These are phyloP conservation scores for Phialophora chinensis DNA, from an alignment of 2,329 filamentous ascomycete genomes.

Conservation along the genomic window DNA sequence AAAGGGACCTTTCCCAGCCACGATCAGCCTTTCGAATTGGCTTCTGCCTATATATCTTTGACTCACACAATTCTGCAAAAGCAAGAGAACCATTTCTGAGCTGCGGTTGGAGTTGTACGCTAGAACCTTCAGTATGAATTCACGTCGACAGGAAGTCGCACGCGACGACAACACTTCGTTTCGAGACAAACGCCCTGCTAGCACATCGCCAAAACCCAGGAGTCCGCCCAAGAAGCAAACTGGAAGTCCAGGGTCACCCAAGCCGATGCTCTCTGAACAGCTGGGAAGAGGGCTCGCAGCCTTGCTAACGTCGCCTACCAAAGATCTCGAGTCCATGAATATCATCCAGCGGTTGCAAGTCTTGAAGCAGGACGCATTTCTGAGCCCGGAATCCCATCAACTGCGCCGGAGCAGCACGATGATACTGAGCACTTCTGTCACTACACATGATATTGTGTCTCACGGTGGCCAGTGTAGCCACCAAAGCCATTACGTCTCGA, in stretches of 20 bases:
- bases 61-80: too few relatives aligned
- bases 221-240: not conserved
- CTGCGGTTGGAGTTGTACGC: too few relatives aligned
- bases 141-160: not conserved
- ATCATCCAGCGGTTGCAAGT: constrained; percentile 19
- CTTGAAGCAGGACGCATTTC: not conserved
- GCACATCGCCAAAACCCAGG: not conserved
- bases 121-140: too few relatives aligned
- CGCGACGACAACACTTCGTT: not conserved
- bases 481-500: constrained; percentile 7
- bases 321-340: constrained; percentile 18
- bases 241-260: not conserved
- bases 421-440: constrained; percentile 9
- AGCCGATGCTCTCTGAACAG: constrained; percentile 7
- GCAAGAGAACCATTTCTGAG: not conserved
- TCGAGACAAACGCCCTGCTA: not conserved
- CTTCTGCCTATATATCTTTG: too few relatives aligned
- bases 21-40: too few relatives aligned
- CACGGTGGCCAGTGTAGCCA: not conserved
- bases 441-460: constrained; percentile 5
- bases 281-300: constrained; percentile 13
- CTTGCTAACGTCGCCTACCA: constrained; percentile 4
- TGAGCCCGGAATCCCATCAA: not conserved
- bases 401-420: constrained; percentile 11
- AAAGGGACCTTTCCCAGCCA: too few relatives aligned